A percentile compares a stretch with the other conserved stretches of the same genome.
Evolutionary conservation across 2,329 filamentous ascomycete genomes (phyloP).

Genomic region (Colletotrichum sp.): DNA sequence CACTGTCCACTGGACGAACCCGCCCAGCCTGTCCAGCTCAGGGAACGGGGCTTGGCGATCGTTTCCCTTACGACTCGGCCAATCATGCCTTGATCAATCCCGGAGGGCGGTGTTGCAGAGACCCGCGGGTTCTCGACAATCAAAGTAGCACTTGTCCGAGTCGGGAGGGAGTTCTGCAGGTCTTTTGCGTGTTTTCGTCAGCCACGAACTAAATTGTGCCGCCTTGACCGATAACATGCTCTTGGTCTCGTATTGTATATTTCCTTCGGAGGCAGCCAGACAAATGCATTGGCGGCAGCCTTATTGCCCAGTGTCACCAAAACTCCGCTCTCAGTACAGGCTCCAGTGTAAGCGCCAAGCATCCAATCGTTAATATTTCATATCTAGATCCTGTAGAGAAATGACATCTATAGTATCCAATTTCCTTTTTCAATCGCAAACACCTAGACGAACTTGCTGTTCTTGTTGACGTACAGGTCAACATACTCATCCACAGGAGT

Average conservation of each 20-base stretch:
- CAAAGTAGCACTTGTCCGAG: constrained; percentile 2
- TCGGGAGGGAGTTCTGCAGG: not conserved
- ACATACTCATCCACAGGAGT: constrained; percentile 93
- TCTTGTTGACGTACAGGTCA: constrained; percentile 74
- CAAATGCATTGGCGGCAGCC: not conserved
- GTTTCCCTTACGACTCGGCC: constrained; percentile 2
- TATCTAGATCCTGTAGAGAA: constrained; percentile 1
- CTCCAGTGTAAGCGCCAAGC: not conserved
- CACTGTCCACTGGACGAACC: not conserved
- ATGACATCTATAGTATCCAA: constrained; percentile 6
- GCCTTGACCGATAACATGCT: not conserved
- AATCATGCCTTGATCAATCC: constrained; percentile 1
- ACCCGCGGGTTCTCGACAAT: not conserved
- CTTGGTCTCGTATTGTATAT: constrained; percentile 1
- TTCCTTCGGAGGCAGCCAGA: not conserved
- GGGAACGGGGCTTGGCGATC: constrained; percentile 16
- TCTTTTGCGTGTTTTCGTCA: constrained; percentile 3
- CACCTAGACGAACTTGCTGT: constrained; percentile 62
- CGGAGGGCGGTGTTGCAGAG: not conserved
- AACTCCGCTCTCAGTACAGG: not conserved
- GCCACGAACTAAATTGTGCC: not conserved
- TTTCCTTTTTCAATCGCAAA: not conserved
- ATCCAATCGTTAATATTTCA: not conserved
- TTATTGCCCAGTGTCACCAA: not conserved
- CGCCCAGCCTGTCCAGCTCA: constrained; percentile 10